A percentile compares a stretch with the other conserved stretches of the same genome.
Evolutionary conservation across 495 filamentous ascomycete genomes (phyloP).

Genomic region (Tuber umbilicatum): DNA sequence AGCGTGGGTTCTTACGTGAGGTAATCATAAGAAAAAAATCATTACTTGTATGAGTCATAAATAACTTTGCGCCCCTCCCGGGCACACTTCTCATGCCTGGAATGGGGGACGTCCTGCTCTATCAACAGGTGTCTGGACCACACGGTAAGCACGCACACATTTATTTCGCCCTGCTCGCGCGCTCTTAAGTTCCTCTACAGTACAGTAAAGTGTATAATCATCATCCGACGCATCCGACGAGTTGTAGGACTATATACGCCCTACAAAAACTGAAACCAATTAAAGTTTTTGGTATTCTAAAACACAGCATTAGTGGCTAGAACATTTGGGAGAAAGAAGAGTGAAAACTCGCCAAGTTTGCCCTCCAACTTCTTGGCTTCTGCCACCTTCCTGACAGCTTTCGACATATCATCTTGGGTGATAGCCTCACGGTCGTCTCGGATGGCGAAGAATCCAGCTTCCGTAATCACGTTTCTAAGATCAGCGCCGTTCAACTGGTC

Average conservation of each 20-base stretch:
- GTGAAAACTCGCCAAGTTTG: conserved; percentile 34
- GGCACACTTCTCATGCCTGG: background rate
- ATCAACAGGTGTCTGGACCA: no score
- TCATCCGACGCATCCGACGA: background rate
- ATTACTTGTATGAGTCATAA: background rate
- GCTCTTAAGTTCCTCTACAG: background rate
- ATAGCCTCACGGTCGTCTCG: conserved; percentile 93
- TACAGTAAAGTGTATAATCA: background rate
- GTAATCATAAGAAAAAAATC: background rate
- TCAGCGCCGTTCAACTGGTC: conserved; percentile 97
- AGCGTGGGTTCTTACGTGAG: background rate
- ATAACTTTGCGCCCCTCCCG: background rate
- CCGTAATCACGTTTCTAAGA: conserved; percentile 94
- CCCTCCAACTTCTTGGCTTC: conserved; percentile 98
- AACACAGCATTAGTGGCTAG: background rate
- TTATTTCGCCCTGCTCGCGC: background rate
- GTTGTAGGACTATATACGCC: background rate
- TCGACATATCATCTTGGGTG: conserved; percentile 98
- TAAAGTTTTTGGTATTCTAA: conserved; percentile 92
- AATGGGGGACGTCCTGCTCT: background rate
- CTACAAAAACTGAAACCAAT: background rate
- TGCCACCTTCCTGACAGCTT: conserved; percentile 91
- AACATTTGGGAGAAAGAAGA: background rate
- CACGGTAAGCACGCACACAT: background rate
- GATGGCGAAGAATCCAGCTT: conserved; percentile 95